phyloP scores from a whole-genome alignment of 139 green algal species.

The Picochlorum sp. region DNA sequence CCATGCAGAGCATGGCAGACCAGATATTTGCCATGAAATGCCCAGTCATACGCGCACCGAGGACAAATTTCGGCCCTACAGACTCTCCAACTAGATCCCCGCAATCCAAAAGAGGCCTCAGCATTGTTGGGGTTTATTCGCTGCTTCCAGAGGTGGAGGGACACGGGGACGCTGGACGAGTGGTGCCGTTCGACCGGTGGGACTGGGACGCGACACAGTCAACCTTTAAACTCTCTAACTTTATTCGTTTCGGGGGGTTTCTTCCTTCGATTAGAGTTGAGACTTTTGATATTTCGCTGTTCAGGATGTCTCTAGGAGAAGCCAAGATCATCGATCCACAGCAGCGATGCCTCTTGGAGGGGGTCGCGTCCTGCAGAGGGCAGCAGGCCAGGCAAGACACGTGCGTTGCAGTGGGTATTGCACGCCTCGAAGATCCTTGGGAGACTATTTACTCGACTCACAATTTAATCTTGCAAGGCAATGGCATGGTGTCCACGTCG shows the following conservation, averaged over 20 bases:
- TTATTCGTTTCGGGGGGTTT: constrained; percentile 49
- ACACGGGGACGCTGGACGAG: constrained; percentile 22
- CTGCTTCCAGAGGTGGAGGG: not conserved
- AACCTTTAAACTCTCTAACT: not conserved
- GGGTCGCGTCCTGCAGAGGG: not conserved
- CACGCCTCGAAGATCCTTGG: constrained; percentile 18
- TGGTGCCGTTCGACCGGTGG: constrained; percentile 45
- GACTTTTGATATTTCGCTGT: constrained; percentile 36
- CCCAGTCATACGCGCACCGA: no score
- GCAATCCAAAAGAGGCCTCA: not conserved
- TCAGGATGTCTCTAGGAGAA: constrained; percentile 31
- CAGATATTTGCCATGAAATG: not conserved
- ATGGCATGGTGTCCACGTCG: constrained; percentile 26
- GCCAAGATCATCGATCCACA: constrained; percentile 49
- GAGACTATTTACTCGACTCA: not conserved
- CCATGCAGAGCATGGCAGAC: constrained; percentile 1
- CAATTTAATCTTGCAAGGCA: constrained; percentile 1
- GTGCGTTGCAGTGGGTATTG: constrained; percentile 35
- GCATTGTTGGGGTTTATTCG: not conserved
- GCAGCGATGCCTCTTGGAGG: constrained; percentile 59
- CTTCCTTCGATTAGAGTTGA: constrained; percentile 11
- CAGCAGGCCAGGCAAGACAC: not conserved
- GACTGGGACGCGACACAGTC: constrained; percentile 21
- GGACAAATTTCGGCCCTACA: no score
- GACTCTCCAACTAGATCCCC: no score